A percentile compares a stretch with the other conserved stretches of the same genome.
Conservation (phyloP, 257 asterid genomes). For the Echites panduratus region DNA sequence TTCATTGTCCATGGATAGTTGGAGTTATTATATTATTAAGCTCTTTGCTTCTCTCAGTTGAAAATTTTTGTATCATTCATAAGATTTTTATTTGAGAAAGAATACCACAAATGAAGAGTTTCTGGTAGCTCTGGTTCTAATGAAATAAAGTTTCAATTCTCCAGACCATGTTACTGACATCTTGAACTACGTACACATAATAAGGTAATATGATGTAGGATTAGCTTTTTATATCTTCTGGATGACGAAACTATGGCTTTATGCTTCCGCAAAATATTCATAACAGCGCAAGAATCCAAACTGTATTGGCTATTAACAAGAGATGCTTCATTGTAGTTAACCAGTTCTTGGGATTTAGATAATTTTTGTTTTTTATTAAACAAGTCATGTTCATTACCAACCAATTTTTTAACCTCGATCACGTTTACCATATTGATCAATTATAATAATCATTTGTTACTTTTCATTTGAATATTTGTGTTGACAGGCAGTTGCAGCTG, state of each 20-base stretch:
- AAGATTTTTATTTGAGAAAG: background rate
- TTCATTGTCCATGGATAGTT: background rate
- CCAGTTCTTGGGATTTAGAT: background rate
- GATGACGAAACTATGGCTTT: no score
- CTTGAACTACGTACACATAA: no score
- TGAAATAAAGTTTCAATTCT: no score
- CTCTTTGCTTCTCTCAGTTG: background rate
- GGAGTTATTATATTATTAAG: background rate
- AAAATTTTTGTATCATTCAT: background rate
- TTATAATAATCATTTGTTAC: background rate
- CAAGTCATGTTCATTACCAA: background rate
- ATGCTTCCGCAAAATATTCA: background rate
- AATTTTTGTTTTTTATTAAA: background rate
- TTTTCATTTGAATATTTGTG: background rate
- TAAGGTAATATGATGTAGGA: background rate
- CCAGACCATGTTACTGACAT: no score
- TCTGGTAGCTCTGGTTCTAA: background rate
- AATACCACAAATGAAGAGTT: background rate
- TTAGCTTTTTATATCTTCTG: background rate
- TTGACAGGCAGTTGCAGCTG: conserved; percentile 91
- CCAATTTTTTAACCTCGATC: background rate
- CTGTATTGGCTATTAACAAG: background rate
- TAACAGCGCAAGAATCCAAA: background rate
- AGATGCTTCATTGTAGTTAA: background rate
- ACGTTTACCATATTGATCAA: background rate